Evolutionary conservation across 116 monocot species (phyloP), one percentile per base, ranked within the genome.

Genomic region (Posidonia oceanica): DNA sequence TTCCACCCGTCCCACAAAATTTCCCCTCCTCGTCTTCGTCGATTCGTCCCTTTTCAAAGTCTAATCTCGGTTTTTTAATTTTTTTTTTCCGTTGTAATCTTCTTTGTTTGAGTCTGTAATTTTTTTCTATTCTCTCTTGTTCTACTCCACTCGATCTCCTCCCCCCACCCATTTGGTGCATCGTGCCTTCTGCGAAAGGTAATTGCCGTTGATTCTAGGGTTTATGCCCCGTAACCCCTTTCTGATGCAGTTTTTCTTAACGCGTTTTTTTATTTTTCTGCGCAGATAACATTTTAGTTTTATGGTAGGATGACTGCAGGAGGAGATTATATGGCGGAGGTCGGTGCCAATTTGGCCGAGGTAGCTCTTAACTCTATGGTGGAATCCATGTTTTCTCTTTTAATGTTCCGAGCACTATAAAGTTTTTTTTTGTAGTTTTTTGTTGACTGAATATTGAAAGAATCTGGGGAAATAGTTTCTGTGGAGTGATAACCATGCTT

Each of bases 261-360:
- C 29, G 21, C 39, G 7, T 39, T 8, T 64, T 16, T 64, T 20
- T n/a, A 5, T 15, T 3, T 17, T 64, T 64, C 17, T 16, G 39
- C 38, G 64, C 39, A 41, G 36, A 36, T 12, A 64, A 10, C 12
- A 12, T 48, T 48, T 41, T 66, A 16, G 21, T 5, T 54, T 52
- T 11, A 15, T 37, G 52, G 53, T 68, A 48, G 23, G 14, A 68
- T 68, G 68, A 36, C 68, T 68, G 22, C 68, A 3, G 68, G 53
- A 29, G 68, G 53, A 68, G 54, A 68, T 68, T 53, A 58, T 8
- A 59, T 59, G 71, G 18, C 36, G 13, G 71, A 71, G 59, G 59
- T 59, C 18, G 70, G 58, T n/a, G 58, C 57, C 16, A 71, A 59
- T 59, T 71, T 41, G 58, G 59, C 56, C 71, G 59, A 71, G 71